Percentiles rank a stretch among this genome's conserved stretches.
Evolutionary conservation across 768 basidiomycete species (phyloP).

Genomic region (Hydnum rufescens): DNA sequence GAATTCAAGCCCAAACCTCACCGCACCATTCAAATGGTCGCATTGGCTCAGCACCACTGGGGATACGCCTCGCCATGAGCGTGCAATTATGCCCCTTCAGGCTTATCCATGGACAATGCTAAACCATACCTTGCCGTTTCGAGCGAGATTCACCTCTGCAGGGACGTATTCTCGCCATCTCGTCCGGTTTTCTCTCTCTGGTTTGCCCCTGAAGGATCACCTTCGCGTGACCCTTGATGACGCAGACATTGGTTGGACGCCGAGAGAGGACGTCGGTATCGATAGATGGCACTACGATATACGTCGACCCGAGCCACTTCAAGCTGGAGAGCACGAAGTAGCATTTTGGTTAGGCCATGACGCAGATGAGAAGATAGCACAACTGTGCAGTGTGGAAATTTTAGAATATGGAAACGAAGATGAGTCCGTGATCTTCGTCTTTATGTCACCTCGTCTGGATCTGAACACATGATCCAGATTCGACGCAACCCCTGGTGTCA

Average conservation of each 20-base stretch:
- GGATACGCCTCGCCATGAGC: conserved; percentile 30
- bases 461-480: conserved; percentile 27
- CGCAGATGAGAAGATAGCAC: conserved; percentile 33
- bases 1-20: conserved; percentile 32
- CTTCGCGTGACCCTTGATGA: conserved; percentile 43
- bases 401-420: conserved; percentile 45
- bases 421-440: neutral
- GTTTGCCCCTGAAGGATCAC: conserved; percentile 34
- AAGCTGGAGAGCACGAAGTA: conserved; percentile 35
- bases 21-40: conserved; percentile 35
- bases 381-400: conserved; percentile 58
- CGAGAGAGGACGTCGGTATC: conserved; percentile 33
- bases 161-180: conserved; percentile 41
- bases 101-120: conserved; percentile 58
- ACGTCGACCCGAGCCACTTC: conserved; percentile 16
- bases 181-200: conserved; percentile 54
- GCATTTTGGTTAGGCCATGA: conserved; percentile 34
- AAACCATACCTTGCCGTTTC: conserved; percentile 37
- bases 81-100: conserved; percentile 56
- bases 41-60: conserved; percentile 42
- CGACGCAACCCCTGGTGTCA: conserved; percentile 32
- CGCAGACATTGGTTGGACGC: conserved; percentile 36
- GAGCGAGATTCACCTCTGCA: conserved; percentile 39
- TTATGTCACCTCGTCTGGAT: neutral
- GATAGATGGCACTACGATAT: conserved; percentile 68